phyloP scores from a whole-genome alignment of 2,329 filamentous ascomycete species.

The Cordyceps javanica region DNA sequence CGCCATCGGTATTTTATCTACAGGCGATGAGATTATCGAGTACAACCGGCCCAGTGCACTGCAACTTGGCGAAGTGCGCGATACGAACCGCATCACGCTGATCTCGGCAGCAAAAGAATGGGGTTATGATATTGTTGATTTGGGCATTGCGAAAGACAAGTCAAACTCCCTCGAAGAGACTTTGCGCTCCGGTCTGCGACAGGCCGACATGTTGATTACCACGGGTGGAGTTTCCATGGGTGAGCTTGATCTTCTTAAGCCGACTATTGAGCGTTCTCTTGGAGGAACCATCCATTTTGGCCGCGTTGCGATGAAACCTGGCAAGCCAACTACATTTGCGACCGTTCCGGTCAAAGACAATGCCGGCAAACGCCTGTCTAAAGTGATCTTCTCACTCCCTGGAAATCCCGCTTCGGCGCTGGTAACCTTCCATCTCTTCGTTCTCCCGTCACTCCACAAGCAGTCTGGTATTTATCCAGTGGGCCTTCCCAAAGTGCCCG shows the following conservation, averaged over 20 bases:
- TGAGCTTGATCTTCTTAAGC: slow-evolving; percentile 92
- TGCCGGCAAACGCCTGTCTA: slow-evolving; percentile 50
- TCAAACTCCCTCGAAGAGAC: slow-evolving; percentile 68
- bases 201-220: slow-evolving; percentile 78
- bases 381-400: slow-evolving; percentile 81
- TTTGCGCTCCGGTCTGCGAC: slow-evolving; percentile 67
- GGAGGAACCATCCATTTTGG: slow-evolving; percentile 95
- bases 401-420: slow-evolving; percentile 92
- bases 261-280: slow-evolving; percentile 83
- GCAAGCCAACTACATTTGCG: slow-evolving; percentile 95
- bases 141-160: slow-evolving; percentile 77
- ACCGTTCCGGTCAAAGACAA: slow-evolving; percentile 67
- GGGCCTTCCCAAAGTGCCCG: slow-evolving; percentile 67
- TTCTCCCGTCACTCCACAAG: slow-evolving; percentile 78
- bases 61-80: slow-evolving; percentile 76
- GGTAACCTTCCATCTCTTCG: slow-evolving; percentile 91
- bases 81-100: slow-evolving; percentile 86
- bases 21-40: slow-evolving; percentile 87
- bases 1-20: slow-evolving; percentile 80
- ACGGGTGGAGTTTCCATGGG: slow-evolving; percentile 97
- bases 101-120: slow-evolving; percentile 68
- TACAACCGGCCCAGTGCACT: slow-evolving; percentile 59
- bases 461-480: slow-evolving; percentile 60
- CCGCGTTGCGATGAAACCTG: slow-evolving; percentile 94
- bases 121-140: slow-evolving; percentile 74